phyloP scores from a whole-genome alignment of 2,329 filamentous ascomycete species.

The Xylariaceae sp. region DNA sequence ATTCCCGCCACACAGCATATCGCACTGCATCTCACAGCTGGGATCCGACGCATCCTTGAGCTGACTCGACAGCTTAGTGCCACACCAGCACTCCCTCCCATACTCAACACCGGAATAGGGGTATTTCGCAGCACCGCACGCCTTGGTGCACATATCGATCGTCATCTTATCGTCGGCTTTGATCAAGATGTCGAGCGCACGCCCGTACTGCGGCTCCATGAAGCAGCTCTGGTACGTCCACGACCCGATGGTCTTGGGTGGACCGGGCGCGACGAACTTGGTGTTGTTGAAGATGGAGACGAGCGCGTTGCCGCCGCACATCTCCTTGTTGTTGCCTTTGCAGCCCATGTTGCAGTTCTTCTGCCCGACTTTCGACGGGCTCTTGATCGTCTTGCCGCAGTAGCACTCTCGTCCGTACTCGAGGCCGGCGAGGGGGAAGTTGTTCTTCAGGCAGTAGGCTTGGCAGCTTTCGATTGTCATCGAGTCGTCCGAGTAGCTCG shows the following conservation, averaged over 20 bases:
- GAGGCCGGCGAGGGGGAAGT: constrained; percentile 14
- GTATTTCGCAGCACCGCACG: constrained; percentile 6
- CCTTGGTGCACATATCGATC: constrained; percentile 9
- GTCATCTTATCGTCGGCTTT: constrained; percentile 13
- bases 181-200: constrained; percentile 7
- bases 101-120: constrained; percentile 12
- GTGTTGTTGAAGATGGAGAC: constrained; percentile 13
- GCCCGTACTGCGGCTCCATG: constrained; percentile 12
- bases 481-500: constrained; percentile 12
- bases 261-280: background rate
- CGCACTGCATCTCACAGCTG: constrained; percentile 20
- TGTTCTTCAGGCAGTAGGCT: constrained; percentile 18
- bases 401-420: constrained; percentile 22
- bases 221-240: constrained; percentile 13
- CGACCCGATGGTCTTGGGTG: constrained; percentile 2
- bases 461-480: constrained; percentile 22
- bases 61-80: background rate
- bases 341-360: constrained; percentile 12
- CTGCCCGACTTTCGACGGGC: background rate
- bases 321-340: constrained; percentile 7
- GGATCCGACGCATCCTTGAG: constrained; percentile 19
- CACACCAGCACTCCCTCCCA: constrained; percentile 15
- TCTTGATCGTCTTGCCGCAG: constrained; percentile 13
- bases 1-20: constrained; percentile 20
- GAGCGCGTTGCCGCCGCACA: constrained; percentile 9